phyloP scores from a whole-genome alignment of 306 rosid species.

The Arachis stenosperma region DNA sequence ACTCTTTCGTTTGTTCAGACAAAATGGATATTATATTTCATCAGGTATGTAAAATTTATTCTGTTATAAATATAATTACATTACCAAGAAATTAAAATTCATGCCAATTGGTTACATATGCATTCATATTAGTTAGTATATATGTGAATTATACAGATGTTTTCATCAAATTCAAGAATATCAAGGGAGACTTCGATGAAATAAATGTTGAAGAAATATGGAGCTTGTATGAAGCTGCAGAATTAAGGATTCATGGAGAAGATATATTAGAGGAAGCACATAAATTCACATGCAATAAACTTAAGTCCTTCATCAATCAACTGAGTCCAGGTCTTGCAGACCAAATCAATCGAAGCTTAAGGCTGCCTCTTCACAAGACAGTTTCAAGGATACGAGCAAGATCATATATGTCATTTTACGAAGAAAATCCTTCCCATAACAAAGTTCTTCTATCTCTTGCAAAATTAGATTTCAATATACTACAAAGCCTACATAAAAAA shows the following conservation, averaged over 20 bases:
- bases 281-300: too few relatives aligned
- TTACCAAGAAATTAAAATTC: not conserved
- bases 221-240: not conserved
- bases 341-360: too few relatives aligned
- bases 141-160: constrained; percentile 23
- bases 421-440: too few relatives aligned
- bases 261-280: constrained; percentile 45
- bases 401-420: too few relatives aligned
- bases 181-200: constrained; percentile 42
- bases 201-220: too few relatives aligned
- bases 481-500: too few relatives aligned
- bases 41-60: constrained; percentile 6
- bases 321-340: too few relatives aligned
- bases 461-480: too few relatives aligned
- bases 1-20: constrained; percentile 44
- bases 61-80: not conserved
- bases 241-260: constrained; percentile 42
- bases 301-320: too few relatives aligned
- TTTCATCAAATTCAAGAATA: constrained; percentile 43
- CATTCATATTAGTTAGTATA: not conserved
- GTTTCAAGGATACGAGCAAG: too few relatives aligned
- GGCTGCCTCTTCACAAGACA: too few relatives aligned
- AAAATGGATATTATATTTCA: constrained; percentile 15
- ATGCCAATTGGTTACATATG: not conserved
- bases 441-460: too few relatives aligned